Conservation (phyloP, 495 filamentous ascomycete species). For the Amphirosellinia nigrospora region DNA sequence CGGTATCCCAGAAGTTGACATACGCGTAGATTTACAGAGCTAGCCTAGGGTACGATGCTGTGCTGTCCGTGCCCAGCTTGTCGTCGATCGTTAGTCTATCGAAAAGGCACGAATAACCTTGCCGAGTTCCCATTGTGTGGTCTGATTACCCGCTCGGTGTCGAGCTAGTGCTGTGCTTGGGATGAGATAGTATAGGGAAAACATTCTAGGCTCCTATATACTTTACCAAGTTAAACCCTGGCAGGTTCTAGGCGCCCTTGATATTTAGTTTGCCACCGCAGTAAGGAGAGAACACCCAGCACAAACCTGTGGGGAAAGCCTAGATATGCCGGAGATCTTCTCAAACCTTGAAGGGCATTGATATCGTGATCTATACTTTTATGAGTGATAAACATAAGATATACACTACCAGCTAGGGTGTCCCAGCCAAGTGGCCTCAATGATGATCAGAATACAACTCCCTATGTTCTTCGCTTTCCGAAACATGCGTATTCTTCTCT, state of each 20-base stretch:
- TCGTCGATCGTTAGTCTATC: conserved; percentile 15
- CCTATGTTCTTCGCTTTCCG: background rate
- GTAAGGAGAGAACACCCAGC: background rate
- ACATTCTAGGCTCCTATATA: background rate
- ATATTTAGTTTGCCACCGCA: background rate
- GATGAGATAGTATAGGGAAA: background rate
- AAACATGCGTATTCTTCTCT: background rate
- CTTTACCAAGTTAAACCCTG: too few relatives aligned
- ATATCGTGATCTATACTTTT: background rate
- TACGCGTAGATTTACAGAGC: background rate
- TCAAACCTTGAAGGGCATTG: background rate
- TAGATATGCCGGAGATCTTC: too few relatives aligned
- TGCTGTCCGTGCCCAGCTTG: conserved; percentile 21
- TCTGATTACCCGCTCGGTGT: conserved; percentile 3
- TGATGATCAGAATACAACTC: background rate
- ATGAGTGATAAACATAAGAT: background rate
- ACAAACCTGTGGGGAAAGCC: too few relatives aligned
- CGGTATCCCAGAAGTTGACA: conserved; percentile 22
- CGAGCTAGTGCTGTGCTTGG: background rate
- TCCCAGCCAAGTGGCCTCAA: background rate
- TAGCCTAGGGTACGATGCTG: background rate
- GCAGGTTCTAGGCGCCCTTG: background rate
- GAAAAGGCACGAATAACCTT: background rate
- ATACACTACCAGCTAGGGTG: background rate
- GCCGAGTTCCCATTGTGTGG: background rate